Evolutionary conservation across 1,139 yeast species (phyloP).

Genomic region (Hemisphaericaspora lyxosophila): DNA sequence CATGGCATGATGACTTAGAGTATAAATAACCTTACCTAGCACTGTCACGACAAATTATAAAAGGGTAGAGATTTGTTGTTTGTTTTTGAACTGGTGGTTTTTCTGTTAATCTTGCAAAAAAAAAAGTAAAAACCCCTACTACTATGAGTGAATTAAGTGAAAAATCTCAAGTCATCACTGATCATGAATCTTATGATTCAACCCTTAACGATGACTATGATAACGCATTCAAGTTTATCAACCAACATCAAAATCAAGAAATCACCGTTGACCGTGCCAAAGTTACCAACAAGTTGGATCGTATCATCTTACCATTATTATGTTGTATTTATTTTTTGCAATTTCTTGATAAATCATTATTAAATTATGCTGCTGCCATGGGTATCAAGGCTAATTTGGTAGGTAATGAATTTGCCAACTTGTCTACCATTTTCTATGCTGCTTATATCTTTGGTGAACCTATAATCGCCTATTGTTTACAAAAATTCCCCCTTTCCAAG

Average conservation of each 20-base stretch:
- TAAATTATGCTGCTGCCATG: slow-evolving; percentile 53
- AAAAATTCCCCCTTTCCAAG: slow-evolving; percentile 39
- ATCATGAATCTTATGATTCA: slow-evolving; percentile 3
- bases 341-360: slow-evolving; percentile 43
- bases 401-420: slow-evolving; percentile 40
- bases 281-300: slow-evolving; percentile 28
- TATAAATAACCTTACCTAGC: no score
- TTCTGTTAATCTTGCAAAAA: no score
- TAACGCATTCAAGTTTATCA: slow-evolving; percentile 14
- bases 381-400: slow-evolving; percentile 39
- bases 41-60: no score
- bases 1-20: no score
- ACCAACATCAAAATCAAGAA: slow-evolving; percentile 7
- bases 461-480: slow-evolving; percentile 36
- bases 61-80: no score
- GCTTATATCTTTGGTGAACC: slow-evolving; percentile 52
- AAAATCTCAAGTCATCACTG: slow-evolving; percentile 1
- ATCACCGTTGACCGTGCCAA: slow-evolving; percentile 7
- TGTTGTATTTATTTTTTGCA: slow-evolving; percentile 44
- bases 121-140: no score
- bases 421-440: slow-evolving; percentile 44
- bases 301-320: slow-evolving; percentile 31
- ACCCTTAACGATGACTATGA: slow-evolving; percentile 10
- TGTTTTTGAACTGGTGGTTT: no score
- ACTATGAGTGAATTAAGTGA: background rate